phyloP scores from a whole-genome alignment of 345 rosid genomes.

The Rhizophora mangle region DNA sequence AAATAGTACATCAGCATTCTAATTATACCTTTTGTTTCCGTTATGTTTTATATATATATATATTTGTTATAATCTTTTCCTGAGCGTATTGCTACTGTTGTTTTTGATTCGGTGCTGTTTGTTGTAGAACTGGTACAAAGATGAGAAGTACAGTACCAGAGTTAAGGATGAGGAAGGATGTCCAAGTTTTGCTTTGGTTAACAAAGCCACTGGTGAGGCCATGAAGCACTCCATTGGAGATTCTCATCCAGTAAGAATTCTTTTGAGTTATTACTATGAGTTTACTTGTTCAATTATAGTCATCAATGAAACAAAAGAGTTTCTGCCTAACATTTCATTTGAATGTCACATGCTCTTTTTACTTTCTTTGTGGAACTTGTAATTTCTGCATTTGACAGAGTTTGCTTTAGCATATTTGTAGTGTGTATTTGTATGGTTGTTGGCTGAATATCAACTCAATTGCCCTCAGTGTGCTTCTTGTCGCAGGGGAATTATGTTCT shows the following conservation, averaged over 20 bases:
- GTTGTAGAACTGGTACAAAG: constrained; percentile 83
- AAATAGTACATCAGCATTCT: neutral
- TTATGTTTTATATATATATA: too few species aligned
- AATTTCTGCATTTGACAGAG: too few species aligned
- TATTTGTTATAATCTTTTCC: too few species aligned
- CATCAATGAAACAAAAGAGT: neutral
- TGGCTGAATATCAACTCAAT: too few species aligned
- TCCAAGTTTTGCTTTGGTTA: constrained; percentile 79
- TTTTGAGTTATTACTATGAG: neutral
- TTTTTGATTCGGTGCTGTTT: constrained; percentile 1
- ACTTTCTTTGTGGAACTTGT: too few species aligned
- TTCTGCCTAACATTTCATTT: neutral
- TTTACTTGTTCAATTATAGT: neutral
- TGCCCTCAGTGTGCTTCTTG: too few species aligned
- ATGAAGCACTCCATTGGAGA: constrained; percentile 78
- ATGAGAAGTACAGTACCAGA: constrained; percentile 72
- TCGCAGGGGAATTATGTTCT: too few species aligned
- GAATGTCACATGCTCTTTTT: neutral
- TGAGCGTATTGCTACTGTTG: constrained; percentile 9
- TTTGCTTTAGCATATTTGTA: too few species aligned
- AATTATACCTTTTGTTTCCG: neutral
- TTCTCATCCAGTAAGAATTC: constrained; percentile 66
- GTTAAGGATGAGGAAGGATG: constrained; percentile 78
- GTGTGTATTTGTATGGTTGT: too few species aligned
- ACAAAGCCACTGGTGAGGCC: constrained; percentile 84